Conservation (phyloP, 768 basidiomycete species). For the Kwoniella dendrophila region DNA sequence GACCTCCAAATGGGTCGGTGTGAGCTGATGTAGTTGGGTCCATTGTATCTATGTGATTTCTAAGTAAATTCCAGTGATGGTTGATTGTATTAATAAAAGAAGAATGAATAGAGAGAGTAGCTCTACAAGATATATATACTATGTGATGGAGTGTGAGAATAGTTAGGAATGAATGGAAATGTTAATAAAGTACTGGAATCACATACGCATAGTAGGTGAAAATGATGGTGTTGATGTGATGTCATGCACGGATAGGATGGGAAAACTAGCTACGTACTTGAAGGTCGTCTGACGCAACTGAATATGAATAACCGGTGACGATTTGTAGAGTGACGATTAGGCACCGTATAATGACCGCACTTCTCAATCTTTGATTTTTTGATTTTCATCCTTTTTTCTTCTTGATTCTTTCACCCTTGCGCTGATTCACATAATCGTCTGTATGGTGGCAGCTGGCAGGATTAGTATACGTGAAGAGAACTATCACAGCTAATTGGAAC, state of each 20-base stretch:
- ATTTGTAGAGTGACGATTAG: no score
- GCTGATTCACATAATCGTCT: no score
- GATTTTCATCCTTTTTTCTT: no score
- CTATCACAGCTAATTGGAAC: no score
- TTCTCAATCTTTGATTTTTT: no score
- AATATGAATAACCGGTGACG: neutral
- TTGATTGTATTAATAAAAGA: neutral
- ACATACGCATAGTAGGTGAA: no score
- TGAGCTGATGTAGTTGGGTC: constrained; percentile 21
- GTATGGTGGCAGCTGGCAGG: no score
- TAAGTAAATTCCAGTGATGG: neutral
- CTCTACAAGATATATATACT: neutral
- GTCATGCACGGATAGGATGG: neutral
- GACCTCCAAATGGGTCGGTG: constrained; percentile 12
- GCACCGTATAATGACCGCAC: no score
- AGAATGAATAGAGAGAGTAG: neutral
- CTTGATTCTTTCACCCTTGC: no score
- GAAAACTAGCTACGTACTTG: no score
- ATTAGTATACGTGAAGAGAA: no score
- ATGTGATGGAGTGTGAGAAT: neutral
- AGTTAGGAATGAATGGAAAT: neutral
- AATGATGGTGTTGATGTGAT: neutral
- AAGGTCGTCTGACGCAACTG: constrained; percentile 1
- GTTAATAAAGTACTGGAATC: no score
- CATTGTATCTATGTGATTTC: constrained; percentile 3